These are phyloP conservation scores for Oryza coarctata DNA, from an alignment of 176 grass and related monocot species.

Conservation along the genomic window DNA sequence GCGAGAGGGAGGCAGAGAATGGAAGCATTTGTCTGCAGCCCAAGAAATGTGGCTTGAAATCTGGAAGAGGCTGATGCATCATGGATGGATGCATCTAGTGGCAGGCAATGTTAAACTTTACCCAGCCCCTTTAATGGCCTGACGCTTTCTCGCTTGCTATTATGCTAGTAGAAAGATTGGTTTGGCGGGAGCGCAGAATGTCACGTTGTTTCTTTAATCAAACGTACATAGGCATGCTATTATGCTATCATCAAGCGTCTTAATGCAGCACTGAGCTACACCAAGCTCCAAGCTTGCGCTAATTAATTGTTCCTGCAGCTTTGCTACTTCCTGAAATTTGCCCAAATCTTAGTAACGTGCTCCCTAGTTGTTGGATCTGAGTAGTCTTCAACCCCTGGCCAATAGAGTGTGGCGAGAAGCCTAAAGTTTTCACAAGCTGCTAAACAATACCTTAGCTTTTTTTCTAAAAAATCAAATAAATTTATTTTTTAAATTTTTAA, in stretches of 20 bases:
- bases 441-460: no score
- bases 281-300: no score
- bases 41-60: slow-evolving; percentile 32
- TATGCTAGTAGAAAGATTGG: background rate
- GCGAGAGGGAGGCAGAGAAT: slow-evolving; percentile 1
- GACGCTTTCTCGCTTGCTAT: no score
- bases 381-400: no score
- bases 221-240: background rate
- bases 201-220: background rate
- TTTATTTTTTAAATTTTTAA: no score
- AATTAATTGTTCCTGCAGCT: background rate
- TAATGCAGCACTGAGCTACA: background rate
- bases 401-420: no score
- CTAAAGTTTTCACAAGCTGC: no score
- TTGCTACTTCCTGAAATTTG: background rate
- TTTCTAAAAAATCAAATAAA: no score
- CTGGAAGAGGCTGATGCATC: slow-evolving; percentile 28
- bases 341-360: background rate
- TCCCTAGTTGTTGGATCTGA: no score
- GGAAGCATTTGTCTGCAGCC: slow-evolving; percentile 26
- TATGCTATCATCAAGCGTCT: background rate
- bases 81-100: background rate
- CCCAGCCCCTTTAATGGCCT: background rate
- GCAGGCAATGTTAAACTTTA: background rate
- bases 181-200: background rate